Evolutionary conservation across 1,139 yeast genomes (phyloP).

Genomic region (Hanseniaspora uvarum): DNA sequence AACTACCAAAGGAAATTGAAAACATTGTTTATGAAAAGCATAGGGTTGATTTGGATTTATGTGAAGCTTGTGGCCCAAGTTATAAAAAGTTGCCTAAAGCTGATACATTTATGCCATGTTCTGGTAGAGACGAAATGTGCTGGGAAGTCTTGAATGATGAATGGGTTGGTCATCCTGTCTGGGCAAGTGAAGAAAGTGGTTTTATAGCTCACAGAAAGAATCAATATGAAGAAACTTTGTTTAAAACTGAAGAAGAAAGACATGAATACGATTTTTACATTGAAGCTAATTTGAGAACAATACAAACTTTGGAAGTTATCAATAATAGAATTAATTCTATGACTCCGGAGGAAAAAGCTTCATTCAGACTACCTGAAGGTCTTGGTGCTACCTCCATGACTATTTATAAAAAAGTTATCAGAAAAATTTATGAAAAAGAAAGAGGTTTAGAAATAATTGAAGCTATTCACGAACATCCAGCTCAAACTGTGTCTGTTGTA

Average conservation of each 20-base stretch:
- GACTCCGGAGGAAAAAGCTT: constrained; percentile 80
- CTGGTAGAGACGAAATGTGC: constrained; percentile 97
- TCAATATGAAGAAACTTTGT: constrained; percentile 90
- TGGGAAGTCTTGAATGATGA: constrained; percentile 98
- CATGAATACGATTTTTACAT: constrained; percentile 92
- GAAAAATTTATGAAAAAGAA: constrained; percentile 87
- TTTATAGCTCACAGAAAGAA: constrained; percentile 95
- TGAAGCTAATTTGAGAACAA: constrained; percentile 89
- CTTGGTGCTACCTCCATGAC: constrained; percentile 84
- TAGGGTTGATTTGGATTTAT: constrained; percentile 73
- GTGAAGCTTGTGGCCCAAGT: constrained; percentile 83
- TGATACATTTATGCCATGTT: constrained; percentile 94
- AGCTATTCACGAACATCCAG: constrained; percentile 89
- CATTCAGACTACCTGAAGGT: constrained; percentile 82
- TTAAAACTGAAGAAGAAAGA: constrained; percentile 93
- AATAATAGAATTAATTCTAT: constrained; percentile 89
- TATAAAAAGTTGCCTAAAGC: constrained; percentile 87
- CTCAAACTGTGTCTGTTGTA: constrained; percentile 88
- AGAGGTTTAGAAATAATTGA: constrained; percentile 94
- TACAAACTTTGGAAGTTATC: constrained; percentile 88
- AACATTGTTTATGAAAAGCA: constrained; percentile 82
- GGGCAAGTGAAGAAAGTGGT: constrained; percentile 99
- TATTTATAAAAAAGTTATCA: constrained; percentile 82
- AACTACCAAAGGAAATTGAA: constrained; percentile 67
- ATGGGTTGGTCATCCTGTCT: constrained; percentile 99